Percentiles rank a stretch among this genome's conserved stretches.
Conservation (phyloP, 139 green algal species). For the Picochlorum costavermella region DNA sequence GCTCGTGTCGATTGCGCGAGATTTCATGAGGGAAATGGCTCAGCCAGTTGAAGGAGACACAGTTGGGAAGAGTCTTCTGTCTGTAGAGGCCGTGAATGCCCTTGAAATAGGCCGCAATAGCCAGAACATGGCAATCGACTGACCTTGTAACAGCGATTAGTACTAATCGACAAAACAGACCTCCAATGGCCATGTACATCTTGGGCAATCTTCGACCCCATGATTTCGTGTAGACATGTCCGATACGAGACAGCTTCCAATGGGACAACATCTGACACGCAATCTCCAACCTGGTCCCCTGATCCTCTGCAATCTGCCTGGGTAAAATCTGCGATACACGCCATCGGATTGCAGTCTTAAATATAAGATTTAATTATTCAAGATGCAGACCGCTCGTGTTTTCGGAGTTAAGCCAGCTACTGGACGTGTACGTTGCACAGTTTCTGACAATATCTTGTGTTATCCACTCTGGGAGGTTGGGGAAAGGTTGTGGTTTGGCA, state of each 20-base stretch:
- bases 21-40: slow-evolving; percentile 91
- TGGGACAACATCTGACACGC: too few species aligned
- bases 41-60: slow-evolving; percentile 67
- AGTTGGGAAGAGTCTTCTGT: slow-evolving; percentile 64
- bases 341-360: neutral
- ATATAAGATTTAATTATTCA: slow-evolving; percentile 4
- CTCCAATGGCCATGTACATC: too few species aligned
- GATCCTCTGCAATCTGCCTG: too few species aligned
- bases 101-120: slow-evolving; percentile 31
- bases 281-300: too few species aligned
- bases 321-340: neutral
- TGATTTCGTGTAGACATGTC: too few species aligned
- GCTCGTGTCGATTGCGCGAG: slow-evolving; percentile 76
- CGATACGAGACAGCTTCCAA: too few species aligned
- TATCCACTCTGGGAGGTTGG: too few species aligned
- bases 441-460: neutral
- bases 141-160: neutral
- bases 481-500: neutral
- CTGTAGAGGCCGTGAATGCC: slow-evolving; percentile 51
- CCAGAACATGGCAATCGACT: neutral
- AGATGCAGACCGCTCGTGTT: slow-evolving; percentile 4
- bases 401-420: slow-evolving; percentile 3
- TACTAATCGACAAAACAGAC: neutral
- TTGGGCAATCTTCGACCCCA: too few species aligned
- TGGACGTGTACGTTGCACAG: slow-evolving; percentile 3